Conservation (phyloP, 148 eudicot species). For the Arbutus unedo region DNA sequence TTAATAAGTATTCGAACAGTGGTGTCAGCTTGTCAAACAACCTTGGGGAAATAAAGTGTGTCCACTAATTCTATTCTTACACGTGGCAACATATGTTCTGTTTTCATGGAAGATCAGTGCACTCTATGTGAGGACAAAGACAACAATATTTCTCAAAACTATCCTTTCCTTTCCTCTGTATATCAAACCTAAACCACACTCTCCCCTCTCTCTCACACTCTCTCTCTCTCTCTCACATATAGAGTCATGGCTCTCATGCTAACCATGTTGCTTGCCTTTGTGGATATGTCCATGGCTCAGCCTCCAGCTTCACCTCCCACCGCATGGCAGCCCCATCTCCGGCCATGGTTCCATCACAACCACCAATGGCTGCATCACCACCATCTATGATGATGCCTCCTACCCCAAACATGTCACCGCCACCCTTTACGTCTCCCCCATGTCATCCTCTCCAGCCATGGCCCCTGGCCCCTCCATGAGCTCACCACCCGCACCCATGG, state of each 20-base stretch:
- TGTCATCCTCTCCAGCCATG: slow-evolving; percentile 7
- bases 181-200: slow-evolving; percentile 12
- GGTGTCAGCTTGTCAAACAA: neutral
- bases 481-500: neutral
- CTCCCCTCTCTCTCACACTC: neutral
- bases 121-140: neutral
- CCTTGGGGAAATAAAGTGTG: slow-evolving; percentile 10
- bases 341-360: neutral
- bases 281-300: slow-evolving; percentile 15
- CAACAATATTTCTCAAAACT: neutral
- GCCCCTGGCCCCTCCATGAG: neutral
- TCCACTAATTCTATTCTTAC: slow-evolving; percentile 5
- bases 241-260: slow-evolving; percentile 19
- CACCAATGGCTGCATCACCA: neutral
- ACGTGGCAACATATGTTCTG: neutral
- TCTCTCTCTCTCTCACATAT: neutral
- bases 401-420: slow-evolving; percentile 14
- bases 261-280: slow-evolving; percentile 10
- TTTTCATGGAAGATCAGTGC: neutral
- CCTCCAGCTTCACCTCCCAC: slow-evolving; percentile 3
- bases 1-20: neutral
- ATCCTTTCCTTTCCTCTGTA: slow-evolving; percentile 1
- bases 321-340: slow-evolving; percentile 10
- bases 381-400: slow-evolving; percentile 1
- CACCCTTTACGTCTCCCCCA: neutral